Evolutionary conservation across 345 rosid genomes (phyloP), one percentile per base, ranked within the genome.

Genomic region (Eucalyptus pauciflora): DNA sequence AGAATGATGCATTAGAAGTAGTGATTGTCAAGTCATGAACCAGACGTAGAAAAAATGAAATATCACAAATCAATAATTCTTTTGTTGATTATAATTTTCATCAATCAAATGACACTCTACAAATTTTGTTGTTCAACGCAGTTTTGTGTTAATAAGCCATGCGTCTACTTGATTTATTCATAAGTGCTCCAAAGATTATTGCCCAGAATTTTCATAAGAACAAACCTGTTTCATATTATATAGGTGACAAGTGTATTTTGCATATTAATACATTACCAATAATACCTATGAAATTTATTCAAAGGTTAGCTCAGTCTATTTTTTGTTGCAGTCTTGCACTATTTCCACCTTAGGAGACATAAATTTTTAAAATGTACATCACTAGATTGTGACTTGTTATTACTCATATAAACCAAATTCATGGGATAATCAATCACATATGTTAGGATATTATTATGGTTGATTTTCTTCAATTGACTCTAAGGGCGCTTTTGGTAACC

Each of bases 141-240:
- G 2, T 62, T 62, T 12, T 27, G 1, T 0, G 3, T 4, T 62
- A 62, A 62, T 13, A 62, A 11, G 69, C 5, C 15, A 6, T 13
- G 2, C 0, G 1, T 7, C 14, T 12, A 13, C 31, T 62, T 29
- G 69, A 10, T 62, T 27, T 27, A 62, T 62, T 29, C 33, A 62
- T 62, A 27, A 27, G 69, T 27, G 7, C 33, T 29, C 8, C 11
- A 6, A 13, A 6, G 31, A 62, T 27, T 62, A 62, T 62, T 62
- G 31, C 4, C 14, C 29, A 27, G 1, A 27, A 27, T 62, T 3
- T 29, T 62, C 69, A 27, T 6, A 27, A 60, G 31, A 1, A 29
- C 8, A 27, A 0, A 3, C 15, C n/a, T 1, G 4, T 8, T 29
- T 6, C 31, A 27, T 12, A 62, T 62, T 13, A 27, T 27, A 4